Base-by-base conservation (phyloP, 371 early-diverging fungal species). In the Mucor racemosus region DNA sequence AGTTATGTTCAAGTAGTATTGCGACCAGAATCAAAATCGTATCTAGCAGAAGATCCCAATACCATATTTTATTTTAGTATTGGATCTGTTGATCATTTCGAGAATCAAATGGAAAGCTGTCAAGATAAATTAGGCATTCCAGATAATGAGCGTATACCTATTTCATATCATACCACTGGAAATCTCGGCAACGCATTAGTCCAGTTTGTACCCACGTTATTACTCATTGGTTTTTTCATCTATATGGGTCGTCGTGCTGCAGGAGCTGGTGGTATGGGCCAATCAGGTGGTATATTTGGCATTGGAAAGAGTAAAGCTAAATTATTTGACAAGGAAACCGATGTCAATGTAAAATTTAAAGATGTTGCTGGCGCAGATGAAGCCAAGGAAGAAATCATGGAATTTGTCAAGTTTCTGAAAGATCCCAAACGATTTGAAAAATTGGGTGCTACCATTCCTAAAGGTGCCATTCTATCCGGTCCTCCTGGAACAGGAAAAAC, bases 301-400 rank as follows among this genome's bases (percentile, higher is more conserved):
- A 93, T 98, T 54, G 98, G 98, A 46, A 98, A 99, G 81, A 95
- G 95, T 55, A 87, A 92, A 57, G 99, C 99, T 21, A 94, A 92
- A 79, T 75, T 98, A 85, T 99, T 90, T 84, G 98, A 98, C 83
- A 94, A 95, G 70, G 98, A 99, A 75, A 93, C 92, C 1, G 94
- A 95, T 54, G 91, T 98, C 60, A 85, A 92, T 68, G 92, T 99
- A 62, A 95, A 94, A 73, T 99, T 99, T 83, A 98, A 97, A 84
- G 99, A 99, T 80, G 99, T 99, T 2, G 99, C 99, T 8, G 99
- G 99, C n/a, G 94, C 99, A 81, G 99, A 99, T 79, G 95, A 95
- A 75, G 99, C 99, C 65, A 99, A 99, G 80, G 96, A 79, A 60
- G 79, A 76, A 58, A 57, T 76, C n/a, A 76, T 74, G 44, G 76